phyloP scores from a whole-genome alignment of 2,329 filamentous ascomycete species.

The Penicillium carneum region DNA sequence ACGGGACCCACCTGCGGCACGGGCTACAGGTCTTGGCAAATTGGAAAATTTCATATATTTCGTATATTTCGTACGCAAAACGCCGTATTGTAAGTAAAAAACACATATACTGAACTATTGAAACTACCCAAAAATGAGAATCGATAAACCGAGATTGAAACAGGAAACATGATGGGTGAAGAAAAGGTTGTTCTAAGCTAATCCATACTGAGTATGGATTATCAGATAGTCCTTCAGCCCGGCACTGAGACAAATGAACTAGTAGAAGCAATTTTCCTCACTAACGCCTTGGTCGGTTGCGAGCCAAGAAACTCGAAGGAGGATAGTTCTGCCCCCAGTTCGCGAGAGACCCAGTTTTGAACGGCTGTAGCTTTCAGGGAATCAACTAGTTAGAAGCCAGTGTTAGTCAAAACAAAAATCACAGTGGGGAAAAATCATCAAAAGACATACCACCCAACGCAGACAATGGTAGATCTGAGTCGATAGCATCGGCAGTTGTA shows the following conservation, averaged over 20 bases:
- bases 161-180: not conserved
- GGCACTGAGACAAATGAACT: conserved; percentile 30
- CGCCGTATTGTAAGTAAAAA: conserved; percentile 7
- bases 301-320: conserved; percentile 36
- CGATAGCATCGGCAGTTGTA: conserved; percentile 31
- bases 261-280: conserved; percentile 29
- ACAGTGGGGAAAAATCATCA: not conserved
- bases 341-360: conserved; percentile 34
- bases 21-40: not conserved
- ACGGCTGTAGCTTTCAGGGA: conserved; percentile 35
- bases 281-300: conserved; percentile 30
- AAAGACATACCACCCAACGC: conserved; percentile 31
- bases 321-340: conserved; percentile 33
- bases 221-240: conserved; percentile 8
- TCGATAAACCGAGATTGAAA: not conserved
- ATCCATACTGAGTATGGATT: not conserved
- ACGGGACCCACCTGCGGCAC: conserved; percentile 7
- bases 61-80: not conserved
- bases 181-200: not conserved
- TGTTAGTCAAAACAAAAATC: conserved; percentile 10
- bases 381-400: conserved; percentile 25
- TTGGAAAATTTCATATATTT: not conserved
- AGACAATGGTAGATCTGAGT: conserved; percentile 32
- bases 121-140: conserved; percentile 7
- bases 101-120: conserved; percentile 8